Evolutionary conservation across 2,329 filamentous ascomycete species (phyloP), one percentile per base, ranked within the genome.

Genomic region (Neodidymelliopsis sp.): DNA sequence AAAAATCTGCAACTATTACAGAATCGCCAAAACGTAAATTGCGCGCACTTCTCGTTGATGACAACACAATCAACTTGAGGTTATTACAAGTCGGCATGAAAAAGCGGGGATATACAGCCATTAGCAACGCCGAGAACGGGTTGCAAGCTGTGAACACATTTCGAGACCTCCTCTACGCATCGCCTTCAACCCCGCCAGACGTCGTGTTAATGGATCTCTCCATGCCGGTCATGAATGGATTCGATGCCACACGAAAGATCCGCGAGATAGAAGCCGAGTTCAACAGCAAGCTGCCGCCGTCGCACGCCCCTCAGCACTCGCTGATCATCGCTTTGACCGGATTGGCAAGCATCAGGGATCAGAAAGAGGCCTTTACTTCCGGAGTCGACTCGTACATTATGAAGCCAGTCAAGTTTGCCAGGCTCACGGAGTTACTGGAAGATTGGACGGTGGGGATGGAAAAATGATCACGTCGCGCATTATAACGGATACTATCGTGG

Each of bases 31-130:
- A 7, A 4, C 19, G 12, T 8, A 27, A 7, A 4, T 42, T 27
- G 25, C 45, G 56, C 12, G 48, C 71, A 5, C 62, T 74, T 2
- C 54, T 73, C 1, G 66, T 69, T 1, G 71, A 74, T 36, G 71
- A 73, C 37, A 74, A 74, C 39, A 18, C 57, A 1, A 61, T 74
- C 25, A 74, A 74, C 25, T 52, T 71, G 3, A 65, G 66, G 52
- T 55, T 69, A 10, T 54, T 69, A 0, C 53, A 50, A 12, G 57
- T 64, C 2, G 66, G 65, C 38, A 46, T 65, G 46, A 65, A 59
- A 15, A 65, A 60, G 35, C 50, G 54, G 12, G 54, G 53, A 12
- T 48, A 61, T 12, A 23, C 25, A 1, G 58, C 58, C 35, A 36
- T 43, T 4, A 53, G 57, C 36, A 46, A 25, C 16, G 64, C 65